Base-by-base conservation (phyloP, 495 filamentous ascomycete species). In the Delitschia confertaspora region DNA sequence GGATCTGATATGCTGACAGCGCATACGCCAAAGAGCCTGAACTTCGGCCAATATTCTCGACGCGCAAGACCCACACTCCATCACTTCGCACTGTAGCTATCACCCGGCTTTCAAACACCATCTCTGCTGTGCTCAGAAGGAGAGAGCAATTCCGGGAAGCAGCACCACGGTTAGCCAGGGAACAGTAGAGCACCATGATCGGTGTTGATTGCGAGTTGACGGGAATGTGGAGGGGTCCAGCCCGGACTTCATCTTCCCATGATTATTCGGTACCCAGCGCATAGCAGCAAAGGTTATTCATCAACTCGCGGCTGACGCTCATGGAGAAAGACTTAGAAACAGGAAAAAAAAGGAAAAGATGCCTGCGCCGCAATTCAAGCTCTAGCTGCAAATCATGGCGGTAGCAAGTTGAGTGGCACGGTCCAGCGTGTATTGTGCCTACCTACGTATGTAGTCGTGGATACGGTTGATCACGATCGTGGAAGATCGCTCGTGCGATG, bases 21-120 rank as follows among this genome's bases (percentile, higher is more conserved):
- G 53, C 43, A 42, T 42, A 33, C 33, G 41, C n/a, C 34, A 47
- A 51, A 51, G 53, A 55, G 51, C 51, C 46, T 55, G 51, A 55
- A 50, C 21, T 55, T 49, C 49, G 43, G 49, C 49, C 49, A 53
- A 53, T 53, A 47, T 41, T 53, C 3, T 16, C 48, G 32, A 23
- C 18, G 32, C 3, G 36, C 46, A n/a, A n/a, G n/a, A n/a, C n/a
- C n/a, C n/a, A n/a, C n/a, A 27, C 33, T 23, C 37, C 14, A 29
- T 38, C 42, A 36, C 27, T 33, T 41, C 34, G 35, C 33, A 30
- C 49, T 6, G 11, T 10, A 32, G 42, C 32, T 31, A 20, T 30
- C 4, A 3, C 11, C 39, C 43, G 38, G 31, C 11, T 32, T 13
- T 26, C 42, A 20, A 37, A 33, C 25, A 30, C 26, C 22, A 23